Evolutionary conservation across 306 rosid genomes (phyloP).

Genomic region (Macrotyloma uniflorum): DNA sequence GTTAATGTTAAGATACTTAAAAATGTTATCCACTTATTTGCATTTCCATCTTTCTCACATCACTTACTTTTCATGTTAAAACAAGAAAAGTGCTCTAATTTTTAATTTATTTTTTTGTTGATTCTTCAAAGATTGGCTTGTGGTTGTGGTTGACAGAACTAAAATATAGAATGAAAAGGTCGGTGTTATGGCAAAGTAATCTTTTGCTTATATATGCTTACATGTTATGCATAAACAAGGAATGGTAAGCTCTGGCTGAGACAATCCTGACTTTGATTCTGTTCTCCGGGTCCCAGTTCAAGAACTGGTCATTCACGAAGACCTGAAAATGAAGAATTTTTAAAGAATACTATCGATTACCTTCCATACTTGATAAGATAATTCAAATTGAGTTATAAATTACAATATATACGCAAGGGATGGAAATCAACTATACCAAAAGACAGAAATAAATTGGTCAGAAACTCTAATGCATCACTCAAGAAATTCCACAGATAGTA

Average conservation of each 20-base stretch:
- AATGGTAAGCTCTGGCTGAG: slow-evolving; percentile 96
- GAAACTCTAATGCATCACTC: background rate
- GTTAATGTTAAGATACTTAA: background rate
- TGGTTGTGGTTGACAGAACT: background rate
- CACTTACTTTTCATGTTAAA: background rate
- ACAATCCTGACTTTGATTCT: slow-evolving; percentile 88
- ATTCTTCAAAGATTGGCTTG: background rate
- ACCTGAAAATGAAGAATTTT: slow-evolving; percentile 55
- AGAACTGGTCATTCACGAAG: slow-evolving; percentile 85
- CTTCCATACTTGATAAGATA: background rate
- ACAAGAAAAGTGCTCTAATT: background rate
- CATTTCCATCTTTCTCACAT: background rate
- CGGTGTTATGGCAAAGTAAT: background rate
- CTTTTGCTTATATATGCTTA: slow-evolving; percentile 49
- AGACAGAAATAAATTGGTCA: background rate
- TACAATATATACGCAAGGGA: background rate
- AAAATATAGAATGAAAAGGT: background rate
- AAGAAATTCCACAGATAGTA: background rate
- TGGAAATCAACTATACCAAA: background rate
- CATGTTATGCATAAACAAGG: slow-evolving; percentile 96
- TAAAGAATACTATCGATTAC: background rate
- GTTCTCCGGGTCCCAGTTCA: slow-evolving; percentile 91
- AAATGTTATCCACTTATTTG: background rate
- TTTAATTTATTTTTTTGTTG: background rate
- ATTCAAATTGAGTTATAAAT: background rate